Base-by-base conservation (phyloP, 1,284 basidiomycete genomes). In the Microbotryum saponariae region DNA sequence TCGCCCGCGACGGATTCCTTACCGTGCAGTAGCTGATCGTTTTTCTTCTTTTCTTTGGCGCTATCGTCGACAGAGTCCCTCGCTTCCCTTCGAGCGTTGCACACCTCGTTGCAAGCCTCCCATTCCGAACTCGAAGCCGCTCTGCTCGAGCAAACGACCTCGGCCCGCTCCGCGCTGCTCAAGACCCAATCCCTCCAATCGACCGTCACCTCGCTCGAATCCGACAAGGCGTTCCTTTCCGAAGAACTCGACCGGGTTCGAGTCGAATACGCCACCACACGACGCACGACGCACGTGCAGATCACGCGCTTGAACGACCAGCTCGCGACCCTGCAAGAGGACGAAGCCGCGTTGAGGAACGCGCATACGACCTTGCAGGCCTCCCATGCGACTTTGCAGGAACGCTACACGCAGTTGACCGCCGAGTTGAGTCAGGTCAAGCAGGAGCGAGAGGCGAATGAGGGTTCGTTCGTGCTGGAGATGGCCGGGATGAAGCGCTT, bases 391-490 rank as follows among this genome's bases (percentile, higher is more conserved):
- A 74, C 82, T 0, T 85, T 88, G 63, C 78, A 82, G 2, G 82
- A 84, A 60, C 83, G 87, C 64, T 79, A 89, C 50, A 82, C 82
- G 0, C 84, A 88, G 69, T 80, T 86, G 0, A 78, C 88, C n/a
- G 78, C 82, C 9, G 83, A 84, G 60, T 79, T 87, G 6, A 84
- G 88, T 60, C 82, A 85, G 60, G 78, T 90, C 49, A 83, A 82
- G 47, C 82, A 83, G 6, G 84, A 85, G 61, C 78, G 89, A 8
- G 88, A 87, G 2, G 85, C 89, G 69, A 85, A 88, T 69, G 88
- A 91, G 69, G 83, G 84, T 0, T 84, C 83, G 2, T 91, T 88
- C 74, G 80, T 84, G 0, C 82, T 80, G 60, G 89, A 93, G 74
- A 84, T 84, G 1, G 82, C 80, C 33, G 83, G 83, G 18, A 78